A percentile compares a stretch with the other conserved stretches of the same genome.
Conservation (phyloP, 805 yeast genomes). For the Ascoidea tarda region DNA sequence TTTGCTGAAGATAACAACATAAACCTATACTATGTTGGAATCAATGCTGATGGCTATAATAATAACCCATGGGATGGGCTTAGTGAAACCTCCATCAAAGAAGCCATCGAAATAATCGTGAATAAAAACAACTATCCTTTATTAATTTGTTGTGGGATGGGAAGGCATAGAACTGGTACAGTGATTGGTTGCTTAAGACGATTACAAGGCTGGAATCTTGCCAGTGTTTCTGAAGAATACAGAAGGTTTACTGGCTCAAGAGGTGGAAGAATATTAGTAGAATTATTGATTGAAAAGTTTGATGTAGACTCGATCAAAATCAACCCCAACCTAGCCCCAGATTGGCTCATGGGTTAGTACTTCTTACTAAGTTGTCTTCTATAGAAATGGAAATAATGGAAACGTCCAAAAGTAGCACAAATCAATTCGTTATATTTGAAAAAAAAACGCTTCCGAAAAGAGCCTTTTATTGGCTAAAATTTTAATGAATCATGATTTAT, state of each 20-base stretch:
- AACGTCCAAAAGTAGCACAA: too few relatives aligned
- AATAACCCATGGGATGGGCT: constrained; percentile 94
- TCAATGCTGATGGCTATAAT: constrained; percentile 62
- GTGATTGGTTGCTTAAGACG: constrained; percentile 89
- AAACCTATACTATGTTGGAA: constrained; percentile 69
- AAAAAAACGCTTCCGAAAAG: too few relatives aligned
- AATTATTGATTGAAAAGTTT: constrained; percentile 69
- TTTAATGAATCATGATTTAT: too few relatives aligned
- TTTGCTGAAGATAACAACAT: constrained; percentile 66
- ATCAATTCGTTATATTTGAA: too few relatives aligned
- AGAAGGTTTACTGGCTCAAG: constrained; percentile 85
- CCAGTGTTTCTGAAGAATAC: constrained; percentile 85
- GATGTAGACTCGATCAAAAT: constrained; percentile 31
- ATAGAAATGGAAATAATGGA: too few relatives aligned
- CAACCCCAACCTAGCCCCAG: constrained; percentile 28
- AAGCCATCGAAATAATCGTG: constrained; percentile 65
- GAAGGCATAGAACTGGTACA: constrained; percentile 93
- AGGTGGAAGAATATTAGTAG: constrained; percentile 89
- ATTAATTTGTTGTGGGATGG: constrained; percentile 96
- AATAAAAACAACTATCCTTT: constrained; percentile 69
- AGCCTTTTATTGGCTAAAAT: too few relatives aligned
- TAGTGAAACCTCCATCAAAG: constrained; percentile 66
- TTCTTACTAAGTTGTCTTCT: not conserved
- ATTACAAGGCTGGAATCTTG: constrained; percentile 95
- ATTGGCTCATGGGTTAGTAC: constrained; percentile 25